A percentile compares a stretch with the other conserved stretches of the same genome.
Evolutionary conservation across 805 yeast species (phyloP).

Genomic region (Metschnikowia baotianmanensis): DNA sequence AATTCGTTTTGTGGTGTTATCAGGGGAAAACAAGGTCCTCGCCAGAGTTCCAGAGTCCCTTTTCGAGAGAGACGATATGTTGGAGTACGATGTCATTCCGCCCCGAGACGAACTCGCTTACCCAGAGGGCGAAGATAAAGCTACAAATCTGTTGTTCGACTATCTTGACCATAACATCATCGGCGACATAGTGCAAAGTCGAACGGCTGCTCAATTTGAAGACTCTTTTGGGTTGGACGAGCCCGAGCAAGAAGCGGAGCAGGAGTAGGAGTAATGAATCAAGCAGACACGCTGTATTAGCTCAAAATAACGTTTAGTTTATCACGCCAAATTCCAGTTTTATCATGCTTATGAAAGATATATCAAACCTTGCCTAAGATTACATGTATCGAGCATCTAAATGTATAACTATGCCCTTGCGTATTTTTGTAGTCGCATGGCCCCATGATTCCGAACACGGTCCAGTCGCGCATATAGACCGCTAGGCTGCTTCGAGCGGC

Average conservation of each 20-base stretch:
- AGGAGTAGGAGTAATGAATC: background rate
- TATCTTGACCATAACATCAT: constrained; percentile 48
- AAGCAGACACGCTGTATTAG: too few species aligned
- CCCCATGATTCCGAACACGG: too few species aligned
- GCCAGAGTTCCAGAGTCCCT: constrained; percentile 61
- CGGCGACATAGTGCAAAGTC: constrained; percentile 40
- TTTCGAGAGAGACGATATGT: constrained; percentile 61
- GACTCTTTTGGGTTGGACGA: constrained; percentile 14
- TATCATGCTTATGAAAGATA: too few species aligned
- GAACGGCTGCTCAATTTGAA: constrained; percentile 25
- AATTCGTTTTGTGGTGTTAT: constrained; percentile 63
- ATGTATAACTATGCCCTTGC: too few species aligned
- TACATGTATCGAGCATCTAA: too few species aligned
- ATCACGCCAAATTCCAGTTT: too few species aligned
- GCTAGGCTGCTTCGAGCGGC: too few species aligned
- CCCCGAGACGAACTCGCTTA: constrained; percentile 43
- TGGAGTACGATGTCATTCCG: constrained; percentile 72
- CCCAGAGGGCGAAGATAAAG: constrained; percentile 13
- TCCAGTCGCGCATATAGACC: too few species aligned
- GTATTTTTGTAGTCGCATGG: too few species aligned
- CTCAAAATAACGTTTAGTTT: too few species aligned
- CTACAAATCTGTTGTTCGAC: constrained; percentile 35
- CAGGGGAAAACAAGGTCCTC: constrained; percentile 70
- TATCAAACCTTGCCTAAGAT: too few species aligned
- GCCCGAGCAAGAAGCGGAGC: constrained; percentile 3